Conservation (phyloP, 2,329 filamentous ascomycete genomes). For the Curvularia spicifera region DNA sequence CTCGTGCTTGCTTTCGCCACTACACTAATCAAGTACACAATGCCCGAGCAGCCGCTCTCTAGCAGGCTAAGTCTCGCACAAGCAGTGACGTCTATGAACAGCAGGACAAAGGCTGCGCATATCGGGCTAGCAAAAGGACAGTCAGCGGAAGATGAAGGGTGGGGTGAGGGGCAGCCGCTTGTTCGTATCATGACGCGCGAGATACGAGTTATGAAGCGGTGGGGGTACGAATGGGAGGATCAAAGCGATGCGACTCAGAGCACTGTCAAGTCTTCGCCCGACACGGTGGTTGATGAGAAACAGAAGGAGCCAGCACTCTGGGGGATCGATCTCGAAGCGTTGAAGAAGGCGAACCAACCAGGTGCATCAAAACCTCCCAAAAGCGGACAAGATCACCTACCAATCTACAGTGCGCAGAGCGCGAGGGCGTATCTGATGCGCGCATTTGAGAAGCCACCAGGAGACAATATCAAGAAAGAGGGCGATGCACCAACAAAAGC, state of each 20-base stretch:
- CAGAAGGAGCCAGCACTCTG: conserved; percentile 59
- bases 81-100: conserved; percentile 82
- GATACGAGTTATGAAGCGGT: conserved; percentile 75
- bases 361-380: conserved; percentile 24
- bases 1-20: conserved; percentile 82
- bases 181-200: conserved; percentile 76
- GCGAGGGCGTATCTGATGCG: conserved; percentile 66
- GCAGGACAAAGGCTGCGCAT: conserved; percentile 74
- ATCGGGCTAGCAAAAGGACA: conserved; percentile 72
- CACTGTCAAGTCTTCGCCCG: conserved; percentile 20
- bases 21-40: conserved; percentile 75
- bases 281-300: conserved; percentile 21
- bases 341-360: conserved; percentile 55
- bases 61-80: conserved; percentile 83
- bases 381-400: conserved; percentile 59
- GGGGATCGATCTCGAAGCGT: conserved; percentile 64
- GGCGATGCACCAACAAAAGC: conserved; percentile 27
- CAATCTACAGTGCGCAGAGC: conserved; percentile 75
- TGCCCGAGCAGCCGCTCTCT: conserved; percentile 85
- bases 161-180: conserved; percentile 76
- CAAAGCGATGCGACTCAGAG: conserved; percentile 21
- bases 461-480: conserved; percentile 26
- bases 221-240: conserved; percentile 64
- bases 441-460: conserved; percentile 61
- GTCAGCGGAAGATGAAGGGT: conserved; percentile 72